Conservation (phyloP, 2,329 filamentous ascomycete species). For the Metarhizium brunneum region DNA sequence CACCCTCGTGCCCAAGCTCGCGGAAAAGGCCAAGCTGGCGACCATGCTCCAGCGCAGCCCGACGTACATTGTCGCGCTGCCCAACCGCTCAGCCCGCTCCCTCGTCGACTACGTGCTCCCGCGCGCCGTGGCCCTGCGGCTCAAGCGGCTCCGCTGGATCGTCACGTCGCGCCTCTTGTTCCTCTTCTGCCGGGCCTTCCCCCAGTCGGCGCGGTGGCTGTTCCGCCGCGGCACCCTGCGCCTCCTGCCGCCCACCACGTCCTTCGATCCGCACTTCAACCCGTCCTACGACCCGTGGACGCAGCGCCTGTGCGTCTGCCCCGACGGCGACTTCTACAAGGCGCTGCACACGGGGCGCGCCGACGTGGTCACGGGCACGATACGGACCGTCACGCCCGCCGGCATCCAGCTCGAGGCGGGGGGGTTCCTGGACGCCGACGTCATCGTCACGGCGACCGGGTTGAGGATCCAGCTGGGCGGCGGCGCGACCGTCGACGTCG, state of each 20-base stretch:
- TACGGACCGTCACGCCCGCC: constrained; percentile 32
- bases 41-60: constrained; percentile 65
- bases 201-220: constrained; percentile 31
- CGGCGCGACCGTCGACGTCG: constrained; percentile 23
- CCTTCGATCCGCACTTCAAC: constrained; percentile 42
- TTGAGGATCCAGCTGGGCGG: constrained; percentile 35
- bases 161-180: constrained; percentile 30
- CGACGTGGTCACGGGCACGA: constrained; percentile 34
- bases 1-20: constrained; percentile 53
- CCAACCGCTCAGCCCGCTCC: constrained; percentile 27
- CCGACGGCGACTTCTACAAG: constrained; percentile 37
- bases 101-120: constrained; percentile 32
- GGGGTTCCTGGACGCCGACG: constrained; percentile 41
- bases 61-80: constrained; percentile 45
- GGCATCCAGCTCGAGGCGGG: constrained; percentile 35
- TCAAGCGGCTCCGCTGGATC: constrained; percentile 38
- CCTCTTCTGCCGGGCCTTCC: constrained; percentile 41
- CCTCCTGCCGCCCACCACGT: constrained; percentile 39
- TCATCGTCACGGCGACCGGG: constrained; percentile 58
- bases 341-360: constrained; percentile 29
- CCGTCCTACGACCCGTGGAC: constrained; percentile 53
- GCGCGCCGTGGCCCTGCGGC: constrained; percentile 29
- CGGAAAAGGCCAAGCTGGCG: constrained; percentile 46
- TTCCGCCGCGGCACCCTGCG: constrained; percentile 31
- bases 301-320: constrained; percentile 55